These are phyloP conservation scores for Royoungia palumana DNA, from an alignment of 768 basidiomycete genomes.

Conservation along the genomic window DNA sequence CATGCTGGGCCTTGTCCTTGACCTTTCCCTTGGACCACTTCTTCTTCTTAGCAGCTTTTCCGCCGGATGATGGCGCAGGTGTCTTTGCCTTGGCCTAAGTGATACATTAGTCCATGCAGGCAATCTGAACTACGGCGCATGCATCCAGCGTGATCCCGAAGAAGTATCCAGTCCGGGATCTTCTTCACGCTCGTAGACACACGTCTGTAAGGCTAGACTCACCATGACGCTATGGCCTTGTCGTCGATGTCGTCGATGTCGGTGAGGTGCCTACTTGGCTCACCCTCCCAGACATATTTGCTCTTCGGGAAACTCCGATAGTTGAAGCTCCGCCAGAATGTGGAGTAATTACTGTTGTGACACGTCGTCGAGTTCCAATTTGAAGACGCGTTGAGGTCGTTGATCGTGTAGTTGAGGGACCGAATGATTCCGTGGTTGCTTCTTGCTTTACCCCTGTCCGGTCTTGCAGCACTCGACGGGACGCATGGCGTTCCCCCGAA, in stretches of 20 bases:
- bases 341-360: constrained; percentile 6
- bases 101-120: constrained; percentile 9
- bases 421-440: constrained; percentile 50
- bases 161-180: not conserved
- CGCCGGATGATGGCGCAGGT: constrained; percentile 60
- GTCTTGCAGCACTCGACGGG: constrained; percentile 43
- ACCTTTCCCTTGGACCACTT: constrained; percentile 99
- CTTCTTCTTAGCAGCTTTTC: constrained; percentile 98
- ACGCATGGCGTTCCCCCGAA: constrained; percentile 57
- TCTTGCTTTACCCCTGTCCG: constrained; percentile 40
- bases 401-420: not conserved
- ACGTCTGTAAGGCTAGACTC: constrained; percentile 12
- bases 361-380: constrained; percentile 1
- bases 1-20: constrained; percentile 99
- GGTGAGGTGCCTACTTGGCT: constrained; percentile 1
- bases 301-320: constrained; percentile 19
- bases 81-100: constrained; percentile 77
- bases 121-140: constrained; percentile 15
- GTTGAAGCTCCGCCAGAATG: constrained; percentile 22
- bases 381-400: not conserved
- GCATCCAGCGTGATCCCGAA: constrained; percentile 24
- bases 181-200: not conserved
- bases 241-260: constrained; percentile 27
- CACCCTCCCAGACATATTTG: not conserved
- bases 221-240: constrained; percentile 29